These are phyloP conservation scores for Acanthamoeba quina DNA, from an alignment of 208 protist species.

Conservation along the genomic window DNA sequence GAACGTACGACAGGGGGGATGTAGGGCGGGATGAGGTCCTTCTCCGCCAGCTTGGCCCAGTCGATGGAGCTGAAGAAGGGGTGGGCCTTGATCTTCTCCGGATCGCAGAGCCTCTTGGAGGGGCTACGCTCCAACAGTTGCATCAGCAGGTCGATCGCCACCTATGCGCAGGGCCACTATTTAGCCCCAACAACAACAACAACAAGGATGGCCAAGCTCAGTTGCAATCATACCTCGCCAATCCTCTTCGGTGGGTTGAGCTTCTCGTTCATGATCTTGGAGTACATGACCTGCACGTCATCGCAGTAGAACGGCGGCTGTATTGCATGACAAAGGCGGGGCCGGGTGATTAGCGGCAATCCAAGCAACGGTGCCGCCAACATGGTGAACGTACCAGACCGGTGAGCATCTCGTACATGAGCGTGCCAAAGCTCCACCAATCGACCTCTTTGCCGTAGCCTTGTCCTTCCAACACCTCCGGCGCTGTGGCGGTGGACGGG, in stretches of 20 bases:
- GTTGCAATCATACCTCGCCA: no score
- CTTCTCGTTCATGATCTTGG: conserved; percentile 75
- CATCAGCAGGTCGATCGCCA: no score
- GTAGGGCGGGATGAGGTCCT: conserved; percentile 26
- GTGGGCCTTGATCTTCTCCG: conserved; percentile 54
- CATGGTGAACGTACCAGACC: conserved; percentile 76
- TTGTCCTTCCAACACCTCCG: conserved; percentile 86
- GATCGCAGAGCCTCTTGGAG: no score
- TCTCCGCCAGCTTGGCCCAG: conserved; percentile 81
- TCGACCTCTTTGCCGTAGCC: conserved; percentile 90
- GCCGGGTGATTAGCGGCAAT: no score
- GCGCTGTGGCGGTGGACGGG: conserved; percentile 67
- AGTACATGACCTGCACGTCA: conserved; percentile 85
- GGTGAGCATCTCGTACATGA: conserved; percentile 92
- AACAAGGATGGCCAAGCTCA: no score
- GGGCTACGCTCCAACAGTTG: no score
- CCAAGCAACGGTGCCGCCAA: no score
- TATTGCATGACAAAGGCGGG: no score
- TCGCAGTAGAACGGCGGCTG: conserved; percentile 83
- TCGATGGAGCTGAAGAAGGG: conserved; percentile 84
- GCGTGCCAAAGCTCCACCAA: conserved; percentile 92
- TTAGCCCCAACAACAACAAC: no score
- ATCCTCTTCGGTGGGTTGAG: no score
- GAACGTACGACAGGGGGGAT: conserved; percentile 19
- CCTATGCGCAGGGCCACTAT: no score